Evolutionary conservation across 148 eudicot genomes (phyloP).

Genomic region (Bassia scoparia): DNA sequence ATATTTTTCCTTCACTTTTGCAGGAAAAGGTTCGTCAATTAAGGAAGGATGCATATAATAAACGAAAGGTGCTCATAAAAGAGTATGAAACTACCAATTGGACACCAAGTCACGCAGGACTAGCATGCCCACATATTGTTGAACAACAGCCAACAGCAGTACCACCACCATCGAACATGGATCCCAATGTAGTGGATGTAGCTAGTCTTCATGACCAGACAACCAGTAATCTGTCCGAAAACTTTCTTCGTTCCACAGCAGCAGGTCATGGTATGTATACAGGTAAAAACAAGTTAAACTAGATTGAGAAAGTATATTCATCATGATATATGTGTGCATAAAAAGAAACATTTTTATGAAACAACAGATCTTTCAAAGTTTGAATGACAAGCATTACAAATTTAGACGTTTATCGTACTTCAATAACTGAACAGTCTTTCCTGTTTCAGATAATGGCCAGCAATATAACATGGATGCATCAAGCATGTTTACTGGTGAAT

Average conservation of each 20-base stretch:
- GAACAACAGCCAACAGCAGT: neutral
- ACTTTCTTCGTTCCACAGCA: neutral
- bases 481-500: neutral
- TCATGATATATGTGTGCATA: no score
- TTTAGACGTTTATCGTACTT: no score
- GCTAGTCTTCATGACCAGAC: neutral
- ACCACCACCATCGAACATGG: neutral
- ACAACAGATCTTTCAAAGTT: no score
- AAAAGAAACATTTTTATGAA: no score
- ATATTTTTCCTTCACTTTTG: neutral
- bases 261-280: neutral
- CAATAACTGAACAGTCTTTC: neutral
- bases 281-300: no score
- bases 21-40: slow-evolving; percentile 45
- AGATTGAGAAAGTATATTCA: neutral
- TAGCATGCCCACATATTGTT: neutral
- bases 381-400: no score
- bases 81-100: slow-evolving; percentile 17
- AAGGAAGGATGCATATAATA: slow-evolving; percentile 42
- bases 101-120: neutral
- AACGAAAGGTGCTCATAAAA: slow-evolving; percentile 24
- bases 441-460: neutral
- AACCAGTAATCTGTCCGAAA: neutral
- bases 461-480: neutral
- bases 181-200: neutral